Evolutionary conservation across 1,139 yeast genomes (phyloP).

Genomic region (Saccharomycopsis hybrid): DNA sequence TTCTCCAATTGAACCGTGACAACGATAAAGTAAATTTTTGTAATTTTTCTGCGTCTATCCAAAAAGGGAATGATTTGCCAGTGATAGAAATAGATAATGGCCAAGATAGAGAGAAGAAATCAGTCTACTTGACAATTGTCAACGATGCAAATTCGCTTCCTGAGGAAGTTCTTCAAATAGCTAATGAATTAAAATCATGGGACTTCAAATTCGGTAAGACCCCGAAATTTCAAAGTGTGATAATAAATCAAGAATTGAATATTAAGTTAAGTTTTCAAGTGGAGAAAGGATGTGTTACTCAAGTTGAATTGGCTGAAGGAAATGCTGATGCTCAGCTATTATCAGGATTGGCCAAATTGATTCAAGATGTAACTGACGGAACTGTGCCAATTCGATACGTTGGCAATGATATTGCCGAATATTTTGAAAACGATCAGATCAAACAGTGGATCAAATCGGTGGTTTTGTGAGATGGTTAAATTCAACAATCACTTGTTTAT

Average conservation of each 20-base stretch:
- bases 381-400: neutral
- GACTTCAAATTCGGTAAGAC: conserved; percentile 69
- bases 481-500: no score
- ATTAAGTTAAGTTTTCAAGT: conserved; percentile 3
- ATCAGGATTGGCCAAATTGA: neutral
- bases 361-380: neutral
- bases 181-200: conserved; percentile 49
- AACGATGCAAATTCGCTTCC: conserved; percentile 34
- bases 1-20: neutral
- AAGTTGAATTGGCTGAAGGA: neutral
- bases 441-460: neutral
- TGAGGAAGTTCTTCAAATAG: conserved; percentile 37
- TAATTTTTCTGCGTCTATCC: neutral
- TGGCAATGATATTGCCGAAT: neutral
- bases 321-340: neutral
- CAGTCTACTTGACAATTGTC: neutral
- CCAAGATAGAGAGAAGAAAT: neutral
- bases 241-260: conserved; percentile 26
- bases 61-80: neutral
- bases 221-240: conserved; percentile 52
- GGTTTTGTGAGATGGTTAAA: no score
- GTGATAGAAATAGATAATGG: no score
- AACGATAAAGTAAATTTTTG: neutral
- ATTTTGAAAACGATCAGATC: neutral
- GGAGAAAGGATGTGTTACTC: conserved; percentile 14